A percentile compares a stretch with the other conserved stretches of the same genome.
Evolutionary conservation across 129 eudicot genomes (phyloP).

Genomic region (Daucus carota): DNA sequence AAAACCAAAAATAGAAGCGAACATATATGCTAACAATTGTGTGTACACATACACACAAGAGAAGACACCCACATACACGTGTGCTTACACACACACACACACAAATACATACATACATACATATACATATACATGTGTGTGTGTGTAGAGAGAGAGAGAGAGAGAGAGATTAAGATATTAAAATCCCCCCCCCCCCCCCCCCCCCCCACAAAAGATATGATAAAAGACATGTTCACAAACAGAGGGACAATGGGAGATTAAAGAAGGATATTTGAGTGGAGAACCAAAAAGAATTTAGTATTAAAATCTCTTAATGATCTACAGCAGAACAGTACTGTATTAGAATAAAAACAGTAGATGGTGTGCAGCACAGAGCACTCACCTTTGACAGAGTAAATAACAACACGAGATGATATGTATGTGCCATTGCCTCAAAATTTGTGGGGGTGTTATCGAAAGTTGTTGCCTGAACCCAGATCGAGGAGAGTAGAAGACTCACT

Average conservation of each 20-base stretch:
- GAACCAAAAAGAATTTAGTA: not conserved
- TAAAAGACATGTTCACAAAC: not conserved
- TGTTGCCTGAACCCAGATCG: conserved; percentile 80
- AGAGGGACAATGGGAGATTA: not conserved
- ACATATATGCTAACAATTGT: not conserved
- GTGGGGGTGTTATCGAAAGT: conserved; percentile 43
- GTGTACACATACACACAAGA: too few species aligned
- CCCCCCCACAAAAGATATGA: not conserved
- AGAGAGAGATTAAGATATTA: not conserved
- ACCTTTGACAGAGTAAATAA: conserved; percentile 65
- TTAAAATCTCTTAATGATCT: not conserved
- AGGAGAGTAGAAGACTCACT: conserved; percentile 74
- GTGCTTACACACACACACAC: too few species aligned
- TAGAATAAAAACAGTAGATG: not conserved
- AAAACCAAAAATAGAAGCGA: not conserved
- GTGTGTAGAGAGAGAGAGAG: not conserved
- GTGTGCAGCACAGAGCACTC: conserved; percentile 1
- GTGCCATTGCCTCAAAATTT: conserved; percentile 72
- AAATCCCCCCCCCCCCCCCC: not conserved
- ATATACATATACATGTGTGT: too few species aligned
- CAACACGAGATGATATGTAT: conserved; percentile 57
- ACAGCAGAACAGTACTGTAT: not conserved
- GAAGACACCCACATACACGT: too few species aligned
- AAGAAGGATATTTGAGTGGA: not conserved
- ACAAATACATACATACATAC: too few species aligned